Evolutionary conservation across 176 grass and related monocot species (phyloP), one percentile per base, ranked within the genome.

Genomic region (Triticum timopheevii): DNA sequence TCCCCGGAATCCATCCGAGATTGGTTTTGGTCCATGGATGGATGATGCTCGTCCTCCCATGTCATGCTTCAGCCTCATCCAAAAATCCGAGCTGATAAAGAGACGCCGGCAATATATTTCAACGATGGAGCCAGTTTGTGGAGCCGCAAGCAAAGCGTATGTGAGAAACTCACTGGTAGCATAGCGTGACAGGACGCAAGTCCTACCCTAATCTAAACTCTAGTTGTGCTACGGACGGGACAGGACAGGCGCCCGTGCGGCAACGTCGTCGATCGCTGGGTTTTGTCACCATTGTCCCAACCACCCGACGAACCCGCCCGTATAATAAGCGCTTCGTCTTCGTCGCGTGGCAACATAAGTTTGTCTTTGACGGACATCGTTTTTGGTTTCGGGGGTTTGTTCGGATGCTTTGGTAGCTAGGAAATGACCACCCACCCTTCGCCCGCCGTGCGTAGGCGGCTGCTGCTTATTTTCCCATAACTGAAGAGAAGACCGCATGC

Each of bases 241-340:
- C 34, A 7, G 80, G 72, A 25, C 34, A 16, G 33, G 61, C 6
- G 65, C 16, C 73, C 82, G 82, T 85, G 73, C 84, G 66, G 80
- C 80, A 80, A 19, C 34, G 42, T 76, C 84, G 89, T 84, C 75
- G 13, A 59, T 54, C 16, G 59, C 34, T 3, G 44, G 24, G 84
- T 90, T 82, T 87, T 91, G 85, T 80, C 81, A 73, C 75, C 67
- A 76, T 84, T 84, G 69, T 47, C 89, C 83, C 89, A 87, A 87
- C 85, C 25, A 87, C 89, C 85, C 10, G 68, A 76, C 89, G 67
- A n/a, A 38, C 58, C 80, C 73, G 0, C 1, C 13, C 73, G 35
- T 82, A 6, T 31, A 1, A 22, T 31, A 76, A 36, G 59, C 22
- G 44, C 20, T 22, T 8, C 1, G 4, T 56, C 66, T 79, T 86